Evolutionary conservation across 768 basidiomycete species (phyloP).

Genomic region (Russula abietina): DNA sequence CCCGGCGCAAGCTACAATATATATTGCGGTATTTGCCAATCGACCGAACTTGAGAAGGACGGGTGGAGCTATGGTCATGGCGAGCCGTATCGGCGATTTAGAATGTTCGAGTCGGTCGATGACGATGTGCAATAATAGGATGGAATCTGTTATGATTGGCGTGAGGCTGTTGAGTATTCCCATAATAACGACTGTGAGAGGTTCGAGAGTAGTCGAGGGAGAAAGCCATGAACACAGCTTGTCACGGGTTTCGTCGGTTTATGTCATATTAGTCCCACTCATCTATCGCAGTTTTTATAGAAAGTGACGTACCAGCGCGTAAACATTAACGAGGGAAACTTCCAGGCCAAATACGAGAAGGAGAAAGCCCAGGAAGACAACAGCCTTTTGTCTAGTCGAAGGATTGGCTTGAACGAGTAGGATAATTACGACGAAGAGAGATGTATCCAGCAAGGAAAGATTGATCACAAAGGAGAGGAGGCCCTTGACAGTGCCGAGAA

Average conservation of each 20-base stretch:
- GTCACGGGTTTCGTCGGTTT: background rate
- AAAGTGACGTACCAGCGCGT: constrained; percentile 12
- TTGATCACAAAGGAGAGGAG: constrained; percentile 18
- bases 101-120: constrained; percentile 14
- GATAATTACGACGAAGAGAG: constrained; percentile 16
- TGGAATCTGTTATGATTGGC: constrained; percentile 13
- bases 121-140: constrained; percentile 14
- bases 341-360: constrained; percentile 15
- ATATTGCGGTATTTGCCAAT: constrained; percentile 15
- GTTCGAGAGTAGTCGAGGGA: constrained; percentile 14
- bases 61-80: constrained; percentile 12
- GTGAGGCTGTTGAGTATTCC: constrained; percentile 13
- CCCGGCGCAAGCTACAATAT: constrained; percentile 15
- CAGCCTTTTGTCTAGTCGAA: constrained; percentile 2
- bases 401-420: constrained; percentile 12
- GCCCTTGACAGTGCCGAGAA: constrained; percentile 22
- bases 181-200: constrained; percentile 17
- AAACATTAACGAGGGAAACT: constrained; percentile 16
- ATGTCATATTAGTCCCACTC: no score
- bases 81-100: constrained; percentile 7
- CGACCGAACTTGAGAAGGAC: constrained; percentile 18
- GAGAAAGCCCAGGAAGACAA: background rate
- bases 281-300: background rate
- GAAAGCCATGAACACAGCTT: constrained; percentile 18
- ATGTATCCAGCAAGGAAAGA: constrained; percentile 17